Evolutionary conservation across 2,329 filamentous ascomycete species (phyloP), one percentile per base, ranked within the genome.

Genomic region (Colletotrichum musicola): DNA sequence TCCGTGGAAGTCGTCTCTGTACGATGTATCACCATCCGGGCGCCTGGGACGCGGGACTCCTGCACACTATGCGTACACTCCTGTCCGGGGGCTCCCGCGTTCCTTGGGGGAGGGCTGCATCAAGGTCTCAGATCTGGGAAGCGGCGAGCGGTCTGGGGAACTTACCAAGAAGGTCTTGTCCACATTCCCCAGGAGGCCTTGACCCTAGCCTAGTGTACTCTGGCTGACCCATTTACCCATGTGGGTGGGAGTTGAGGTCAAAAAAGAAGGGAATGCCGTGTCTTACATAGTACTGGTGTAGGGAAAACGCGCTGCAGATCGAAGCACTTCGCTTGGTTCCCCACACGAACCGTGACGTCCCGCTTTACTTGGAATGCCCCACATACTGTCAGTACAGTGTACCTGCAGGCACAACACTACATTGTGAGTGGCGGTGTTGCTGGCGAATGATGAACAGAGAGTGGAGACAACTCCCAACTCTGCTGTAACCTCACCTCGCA

Each of bases 401-500:
- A 25, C 22, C 22, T 25, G 22, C 22, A 25, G 22, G 22, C 22
- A 25, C 22, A 2, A 25, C 22, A 25, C 22, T 25, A 4, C 22
- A 25, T 25, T 25, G 22, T 25, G 22, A 25, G 22, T 25, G 22
- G 22, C 4, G 22, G 18, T 10, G 46, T 16, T 38, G 46, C 40
- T 40, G 27, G 35, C 55, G 47, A 64, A 64, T 64, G 14, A 38
- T 40, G 44, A 47, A 47, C 38, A 47, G 14, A 20, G 16, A 6
- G 40, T 59, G 62, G 62, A 25, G 40, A 42, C n/a, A 7, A 18
- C 10, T 20, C 20, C 42, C 13, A 67, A 67, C 64, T 68, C 64
- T 64, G 60, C 64, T 68, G 64, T 47, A 64, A 68, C 64, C 27
- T 68, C 53, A 64, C 35, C 62, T 64, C 27, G 2, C 40, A 42